These are phyloP conservation scores for Volutella citrinella DNA, from an alignment of 2,329 filamentous ascomycete species.

Conservation along the genomic window DNA sequence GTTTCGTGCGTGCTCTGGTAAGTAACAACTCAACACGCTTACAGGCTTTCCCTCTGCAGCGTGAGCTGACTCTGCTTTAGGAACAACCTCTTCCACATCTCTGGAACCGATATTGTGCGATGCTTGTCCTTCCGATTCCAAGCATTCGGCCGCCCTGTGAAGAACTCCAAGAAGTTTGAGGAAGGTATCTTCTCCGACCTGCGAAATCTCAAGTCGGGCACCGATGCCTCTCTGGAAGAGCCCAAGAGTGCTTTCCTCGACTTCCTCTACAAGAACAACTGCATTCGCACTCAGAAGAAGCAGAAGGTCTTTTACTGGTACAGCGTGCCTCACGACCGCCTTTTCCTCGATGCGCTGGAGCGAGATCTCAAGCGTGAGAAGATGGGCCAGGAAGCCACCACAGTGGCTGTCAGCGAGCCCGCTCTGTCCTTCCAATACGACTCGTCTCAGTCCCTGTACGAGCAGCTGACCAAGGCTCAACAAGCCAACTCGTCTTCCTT, in stretches of 20 bases:
- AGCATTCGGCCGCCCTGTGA: constrained; percentile 95
- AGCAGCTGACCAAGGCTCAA: constrained; percentile 98
- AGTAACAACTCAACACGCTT: constrained; percentile 1
- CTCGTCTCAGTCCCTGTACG: constrained; percentile 96
- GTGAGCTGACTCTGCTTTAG: constrained; percentile 14
- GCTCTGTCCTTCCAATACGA: constrained; percentile 98
- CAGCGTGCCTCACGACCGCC: constrained; percentile 93
- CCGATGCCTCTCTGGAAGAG: constrained; percentile 96
- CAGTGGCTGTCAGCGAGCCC: constrained; percentile 93
- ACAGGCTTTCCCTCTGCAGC: neutral
- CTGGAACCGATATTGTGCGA: constrained; percentile 96
- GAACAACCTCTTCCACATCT: constrained; percentile 99
- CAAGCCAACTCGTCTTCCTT: constrained; percentile 98
- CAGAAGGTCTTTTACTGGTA: constrained; percentile 99
- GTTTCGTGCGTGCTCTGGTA: constrained; percentile 94
- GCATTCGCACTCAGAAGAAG: constrained; percentile 99
- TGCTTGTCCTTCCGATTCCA: constrained; percentile 98
- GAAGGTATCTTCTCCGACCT: constrained; percentile 99
- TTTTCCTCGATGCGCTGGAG: constrained; percentile 96
- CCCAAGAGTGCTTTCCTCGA: constrained; percentile 98
- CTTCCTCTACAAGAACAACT: constrained; percentile 99
- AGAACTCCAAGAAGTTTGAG: constrained; percentile 99
- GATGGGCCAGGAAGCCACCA: constrained; percentile 98
- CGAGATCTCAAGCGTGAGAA: constrained; percentile 98
- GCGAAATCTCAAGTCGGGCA: constrained; percentile 96